These are phyloP conservation scores for Besnoitia besnoiti DNA, from an alignment of 169 alveolate species.

Conservation along the genomic window DNA sequence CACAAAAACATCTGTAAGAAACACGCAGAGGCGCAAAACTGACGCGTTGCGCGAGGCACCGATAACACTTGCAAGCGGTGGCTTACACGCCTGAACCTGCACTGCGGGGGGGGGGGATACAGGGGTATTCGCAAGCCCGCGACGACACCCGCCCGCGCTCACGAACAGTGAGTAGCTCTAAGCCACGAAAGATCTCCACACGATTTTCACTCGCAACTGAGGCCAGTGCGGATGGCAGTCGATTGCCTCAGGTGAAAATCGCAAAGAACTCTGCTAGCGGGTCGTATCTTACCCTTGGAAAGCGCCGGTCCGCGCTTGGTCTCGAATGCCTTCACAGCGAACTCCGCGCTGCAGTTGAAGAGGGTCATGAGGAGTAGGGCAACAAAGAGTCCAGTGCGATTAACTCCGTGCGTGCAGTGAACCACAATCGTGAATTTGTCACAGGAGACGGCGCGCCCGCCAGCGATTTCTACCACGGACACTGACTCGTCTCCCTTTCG, in stretches of 20 bases:
- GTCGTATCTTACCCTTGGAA: not conserved
- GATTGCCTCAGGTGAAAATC: too few relatives aligned
- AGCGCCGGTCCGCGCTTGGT: not conserved
- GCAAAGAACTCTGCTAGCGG: too few relatives aligned
- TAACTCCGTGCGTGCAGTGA: slow-evolving; percentile 61
- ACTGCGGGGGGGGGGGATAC: too few relatives aligned
- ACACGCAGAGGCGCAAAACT: not conserved
- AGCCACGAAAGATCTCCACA: too few relatives aligned
- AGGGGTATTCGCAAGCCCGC: too few relatives aligned
- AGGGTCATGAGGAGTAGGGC: slow-evolving; percentile 47
- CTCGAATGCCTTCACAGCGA: slow-evolving; percentile 34
- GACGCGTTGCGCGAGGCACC: not conserved
- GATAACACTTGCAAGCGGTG: not conserved
- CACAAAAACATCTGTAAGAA: not conserved
- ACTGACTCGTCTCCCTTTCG: not conserved
- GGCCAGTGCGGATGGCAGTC: too few relatives aligned
- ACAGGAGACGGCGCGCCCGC: not conserved
- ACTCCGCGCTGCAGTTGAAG: not conserved
- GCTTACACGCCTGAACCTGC: too few relatives aligned
- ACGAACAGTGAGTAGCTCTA: too few relatives aligned
- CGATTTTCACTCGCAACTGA: too few relatives aligned
- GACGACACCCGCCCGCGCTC: too few relatives aligned
- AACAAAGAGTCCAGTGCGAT: slow-evolving; percentile 54
- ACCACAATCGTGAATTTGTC: slow-evolving; percentile 41
- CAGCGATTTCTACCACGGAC: not conserved